Conservation (phyloP, 2,329 filamentous ascomycete genomes). For the Fusarium cyanostomum region DNA sequence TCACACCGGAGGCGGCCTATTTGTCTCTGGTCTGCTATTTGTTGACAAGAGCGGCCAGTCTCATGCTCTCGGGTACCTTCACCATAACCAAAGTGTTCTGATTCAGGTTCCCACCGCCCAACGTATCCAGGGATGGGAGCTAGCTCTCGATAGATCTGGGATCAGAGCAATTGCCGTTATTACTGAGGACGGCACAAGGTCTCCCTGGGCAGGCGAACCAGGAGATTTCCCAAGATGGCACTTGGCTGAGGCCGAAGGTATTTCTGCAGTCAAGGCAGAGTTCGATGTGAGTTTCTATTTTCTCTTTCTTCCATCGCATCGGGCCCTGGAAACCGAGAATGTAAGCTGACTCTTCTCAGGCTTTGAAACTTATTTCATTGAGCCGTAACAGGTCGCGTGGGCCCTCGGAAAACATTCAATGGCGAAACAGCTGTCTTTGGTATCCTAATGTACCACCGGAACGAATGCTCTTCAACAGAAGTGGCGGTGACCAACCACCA, state of each 20-base stretch:
- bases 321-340: background rate
- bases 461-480: conserved; percentile 8
- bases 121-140: conserved; percentile 22
- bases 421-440: conserved; percentile 24
- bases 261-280: conserved; percentile 22
- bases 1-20: background rate
- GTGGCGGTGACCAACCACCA: background rate
- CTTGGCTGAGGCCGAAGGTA: background rate
- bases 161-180: conserved; percentile 13
- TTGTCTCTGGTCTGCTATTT: conserved; percentile 20
- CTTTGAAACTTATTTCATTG: conserved; percentile 20
- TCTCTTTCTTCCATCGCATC: background rate
- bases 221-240: conserved; percentile 12
- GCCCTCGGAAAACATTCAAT: background rate
- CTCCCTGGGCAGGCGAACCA: conserved; percentile 15
- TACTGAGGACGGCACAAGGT: conserved; percentile 3
- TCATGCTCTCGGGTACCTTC: conserved; percentile 21
- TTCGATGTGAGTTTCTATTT: conserved; percentile 18
- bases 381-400: background rate
- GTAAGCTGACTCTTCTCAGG: conserved; percentile 2
- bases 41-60: background rate
- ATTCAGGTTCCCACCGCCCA: conserved; percentile 3
- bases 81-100: background rate
- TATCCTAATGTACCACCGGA: conserved; percentile 6
- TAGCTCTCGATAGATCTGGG: conserved; percentile 14